Conservation (phyloP, 1,284 basidiomycete genomes). For the Ceratobasidium papillatum region DNA sequence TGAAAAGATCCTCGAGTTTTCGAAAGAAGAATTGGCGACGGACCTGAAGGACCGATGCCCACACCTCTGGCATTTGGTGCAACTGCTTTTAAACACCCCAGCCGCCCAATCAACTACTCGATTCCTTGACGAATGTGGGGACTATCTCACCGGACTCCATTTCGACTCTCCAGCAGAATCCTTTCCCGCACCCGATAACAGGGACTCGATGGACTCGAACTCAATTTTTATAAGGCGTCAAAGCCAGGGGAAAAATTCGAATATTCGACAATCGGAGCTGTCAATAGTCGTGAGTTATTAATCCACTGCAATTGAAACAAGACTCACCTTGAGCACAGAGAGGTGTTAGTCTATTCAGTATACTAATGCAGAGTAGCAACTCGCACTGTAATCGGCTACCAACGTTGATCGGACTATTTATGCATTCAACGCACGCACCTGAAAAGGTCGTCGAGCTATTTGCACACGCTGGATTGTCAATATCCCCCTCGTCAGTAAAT, state of each 20-base stretch:
- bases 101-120: background rate
- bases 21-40: background rate
- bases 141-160: slow-evolving; percentile 1
- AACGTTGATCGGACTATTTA: background rate
- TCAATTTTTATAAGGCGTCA: background rate
- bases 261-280: background rate
- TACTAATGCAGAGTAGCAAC: slow-evolving; percentile 8
- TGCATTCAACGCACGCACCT: slow-evolving; percentile 1
- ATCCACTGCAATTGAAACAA: background rate
- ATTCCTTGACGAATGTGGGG: background rate
- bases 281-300: background rate
- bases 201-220: background rate
- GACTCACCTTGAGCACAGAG: background rate
- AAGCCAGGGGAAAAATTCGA: background rate
- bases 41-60: background rate
- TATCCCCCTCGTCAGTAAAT: slow-evolving; percentile 7
- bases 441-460: slow-evolving; percentile 6
- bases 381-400: background rate
- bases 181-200: background rate
- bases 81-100: background rate
- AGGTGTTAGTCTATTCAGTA: background rate
- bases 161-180: background rate
- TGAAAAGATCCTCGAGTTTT: background rate
- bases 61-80: background rate
- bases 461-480: background rate